Conservation (phyloP, 148 eudicot species). For the Rhododendron molle region DNA sequence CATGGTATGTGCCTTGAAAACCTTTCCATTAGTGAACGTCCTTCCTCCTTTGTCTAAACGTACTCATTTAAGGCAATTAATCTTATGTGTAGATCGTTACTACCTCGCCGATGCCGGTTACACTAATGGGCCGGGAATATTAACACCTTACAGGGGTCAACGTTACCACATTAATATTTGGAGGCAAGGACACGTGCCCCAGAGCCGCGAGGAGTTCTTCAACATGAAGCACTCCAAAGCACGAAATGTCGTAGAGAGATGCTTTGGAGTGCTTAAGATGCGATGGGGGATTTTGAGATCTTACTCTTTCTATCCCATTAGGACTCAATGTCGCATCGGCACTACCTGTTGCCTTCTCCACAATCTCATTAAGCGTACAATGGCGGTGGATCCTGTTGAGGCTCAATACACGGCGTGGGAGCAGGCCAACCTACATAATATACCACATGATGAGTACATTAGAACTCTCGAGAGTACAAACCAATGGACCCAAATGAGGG, state of each 20-base stretch:
- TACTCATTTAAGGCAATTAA: not conserved
- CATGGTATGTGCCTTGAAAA: no score
- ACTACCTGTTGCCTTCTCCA: conserved; percentile 20
- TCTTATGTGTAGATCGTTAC: conserved; percentile 11
- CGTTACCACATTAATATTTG: conserved; percentile 1
- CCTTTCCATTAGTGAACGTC: no score
- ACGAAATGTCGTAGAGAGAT: no score
- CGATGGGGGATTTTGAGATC: no score
- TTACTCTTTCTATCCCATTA: conserved; percentile 5
- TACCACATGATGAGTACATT: not conserved
- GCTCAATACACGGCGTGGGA: not conserved
- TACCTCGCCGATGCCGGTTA: conserved; percentile 23
- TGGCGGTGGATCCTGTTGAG: no score
- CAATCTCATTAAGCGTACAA: conserved; percentile 18
- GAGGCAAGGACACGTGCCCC: not conserved
- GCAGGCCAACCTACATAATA: not conserved
- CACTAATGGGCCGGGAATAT: conserved; percentile 21
- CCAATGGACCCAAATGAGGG: not conserved
- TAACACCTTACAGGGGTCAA: conserved; percentile 18
- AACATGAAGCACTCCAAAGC: no score
- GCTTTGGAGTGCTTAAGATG: no score
- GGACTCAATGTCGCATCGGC: conserved; percentile 15
- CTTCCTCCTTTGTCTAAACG: not conserved
- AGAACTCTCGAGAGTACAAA: not conserved
- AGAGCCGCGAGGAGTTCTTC: conserved; percentile 13